Evolutionary conservation across 345 rosid species (phyloP).

Genomic region (Erodium maritimum): DNA sequence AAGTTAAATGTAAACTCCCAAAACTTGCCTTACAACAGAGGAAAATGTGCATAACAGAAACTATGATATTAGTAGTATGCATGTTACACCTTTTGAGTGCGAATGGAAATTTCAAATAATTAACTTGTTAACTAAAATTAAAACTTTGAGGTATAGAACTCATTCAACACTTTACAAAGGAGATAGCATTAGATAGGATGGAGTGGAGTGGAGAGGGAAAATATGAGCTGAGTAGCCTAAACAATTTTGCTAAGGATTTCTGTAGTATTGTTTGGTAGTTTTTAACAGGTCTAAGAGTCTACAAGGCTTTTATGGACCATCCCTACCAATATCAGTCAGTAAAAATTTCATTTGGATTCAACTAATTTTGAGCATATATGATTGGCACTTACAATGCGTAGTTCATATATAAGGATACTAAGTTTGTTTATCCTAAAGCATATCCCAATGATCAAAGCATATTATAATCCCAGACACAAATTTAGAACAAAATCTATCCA

Average conservation of each 20-base stretch:
- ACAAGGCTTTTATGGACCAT: neutral
- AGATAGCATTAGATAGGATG: too few species aligned
- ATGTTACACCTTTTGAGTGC: too few species aligned
- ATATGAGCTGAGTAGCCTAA: too few species aligned
- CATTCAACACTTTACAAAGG: neutral
- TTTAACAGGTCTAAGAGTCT: too few species aligned
- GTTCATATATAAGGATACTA: too few species aligned
- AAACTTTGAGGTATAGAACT: neutral
- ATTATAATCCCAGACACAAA: neutral
- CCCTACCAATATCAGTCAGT: neutral
- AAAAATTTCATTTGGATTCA: neutral
- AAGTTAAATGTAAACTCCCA: neutral
- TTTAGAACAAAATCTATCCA: too few species aligned
- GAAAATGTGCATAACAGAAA: neutral
- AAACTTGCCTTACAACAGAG: neutral
- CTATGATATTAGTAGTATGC: neutral
- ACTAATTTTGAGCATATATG: neutral
- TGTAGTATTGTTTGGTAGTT: too few species aligned
- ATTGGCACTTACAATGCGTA: neutral
- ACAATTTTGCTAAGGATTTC: too few species aligned
- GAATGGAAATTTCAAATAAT: too few species aligned
- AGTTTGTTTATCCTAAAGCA: neutral
- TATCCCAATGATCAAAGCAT: neutral
- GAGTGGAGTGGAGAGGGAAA: too few species aligned
- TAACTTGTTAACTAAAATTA: too few species aligned